A percentile compares a stretch with the other conserved stretches of the same genome.
These are phyloP conservation scores for Copromyces sp. DNA, from an alignment of 495 filamentous ascomycete species.

Conservation along the genomic window DNA sequence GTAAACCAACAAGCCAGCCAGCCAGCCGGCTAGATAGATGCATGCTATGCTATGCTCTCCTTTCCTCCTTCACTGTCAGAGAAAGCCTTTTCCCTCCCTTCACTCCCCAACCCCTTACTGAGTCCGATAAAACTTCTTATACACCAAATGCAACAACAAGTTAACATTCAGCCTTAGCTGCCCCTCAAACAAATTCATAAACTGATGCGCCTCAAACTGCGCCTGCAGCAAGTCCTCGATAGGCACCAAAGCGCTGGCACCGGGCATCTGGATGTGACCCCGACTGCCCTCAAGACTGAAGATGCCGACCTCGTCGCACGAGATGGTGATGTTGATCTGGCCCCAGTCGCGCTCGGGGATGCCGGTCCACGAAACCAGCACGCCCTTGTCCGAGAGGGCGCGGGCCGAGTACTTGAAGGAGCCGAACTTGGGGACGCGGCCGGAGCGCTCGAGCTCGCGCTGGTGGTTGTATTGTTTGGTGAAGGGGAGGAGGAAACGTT, in stretches of 20 bases:
- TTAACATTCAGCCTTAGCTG: constrained; percentile 87
- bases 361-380: constrained; percentile 79
- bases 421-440: constrained; percentile 91
- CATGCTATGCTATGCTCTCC: background rate
- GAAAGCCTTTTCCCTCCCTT: background rate
- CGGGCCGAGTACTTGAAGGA: constrained; percentile 93
- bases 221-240: constrained; percentile 92
- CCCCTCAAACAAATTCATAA: constrained; percentile 88
- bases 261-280: constrained; percentile 91
- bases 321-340: constrained; percentile 86
- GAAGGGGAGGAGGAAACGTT: constrained; percentile 89
- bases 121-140: constrained; percentile 94
- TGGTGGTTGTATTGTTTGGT: constrained; percentile 99
- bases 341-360: constrained; percentile 81
- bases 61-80: background rate
- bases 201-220: constrained; percentile 92
- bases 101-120: constrained; percentile 36
- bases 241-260: constrained; percentile 79
- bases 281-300: constrained; percentile 88
- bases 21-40: background rate
- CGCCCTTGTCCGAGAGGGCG: constrained; percentile 83
- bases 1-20: background rate
- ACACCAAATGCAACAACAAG: constrained; percentile 85
- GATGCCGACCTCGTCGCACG: constrained; percentile 86
- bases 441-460: constrained; percentile 79